Evolutionary conservation across 805 yeast genomes (phyloP).

Genomic region (Candida sanyiensis): DNA sequence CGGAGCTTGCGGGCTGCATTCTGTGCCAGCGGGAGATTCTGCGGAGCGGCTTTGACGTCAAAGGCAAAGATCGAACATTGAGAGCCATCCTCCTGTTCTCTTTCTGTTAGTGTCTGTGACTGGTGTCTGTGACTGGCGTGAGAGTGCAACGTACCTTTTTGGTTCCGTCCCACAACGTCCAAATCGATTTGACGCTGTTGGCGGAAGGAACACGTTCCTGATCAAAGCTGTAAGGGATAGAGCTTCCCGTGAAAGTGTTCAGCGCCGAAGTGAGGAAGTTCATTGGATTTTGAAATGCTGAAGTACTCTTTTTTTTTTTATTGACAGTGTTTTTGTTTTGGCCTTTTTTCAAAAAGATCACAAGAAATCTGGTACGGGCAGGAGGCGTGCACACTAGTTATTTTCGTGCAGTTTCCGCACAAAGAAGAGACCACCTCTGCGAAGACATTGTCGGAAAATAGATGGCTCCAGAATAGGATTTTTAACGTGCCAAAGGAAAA

Average conservation of each 20-base stretch:
- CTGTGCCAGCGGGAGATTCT: conserved; percentile 34
- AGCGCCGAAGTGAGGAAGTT: conserved; percentile 64
- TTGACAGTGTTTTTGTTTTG: neutral
- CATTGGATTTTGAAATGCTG: too few relatives aligned
- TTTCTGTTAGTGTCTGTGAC: conserved; percentile 17
- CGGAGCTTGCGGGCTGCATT: conserved; percentile 45
- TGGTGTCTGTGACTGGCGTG: neutral
- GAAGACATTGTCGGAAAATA: neutral
- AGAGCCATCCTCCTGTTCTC: conserved; percentile 42
- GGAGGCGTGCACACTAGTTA: neutral
- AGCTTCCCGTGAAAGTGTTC: conserved; percentile 47
- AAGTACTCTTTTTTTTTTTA: too few relatives aligned
- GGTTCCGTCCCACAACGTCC: conserved; percentile 60
- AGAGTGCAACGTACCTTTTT: conserved; percentile 27
- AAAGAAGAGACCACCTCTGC: neutral
- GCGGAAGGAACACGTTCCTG: conserved; percentile 32
- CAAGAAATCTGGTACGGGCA: too few relatives aligned
- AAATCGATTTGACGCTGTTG: conserved; percentile 39
- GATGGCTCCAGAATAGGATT: neutral
- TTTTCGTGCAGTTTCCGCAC: neutral
- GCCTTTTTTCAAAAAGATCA: neutral
- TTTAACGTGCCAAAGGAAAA: too few relatives aligned
- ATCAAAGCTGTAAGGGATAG: conserved; percentile 54
- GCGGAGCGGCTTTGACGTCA: conserved; percentile 38
- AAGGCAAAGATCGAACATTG: conserved; percentile 64